A percentile compares a stretch with the other conserved stretches of the same genome.
phyloP scores from a whole-genome alignment of 257 asterid genomes.

The Nemophila menziesii region DNA sequence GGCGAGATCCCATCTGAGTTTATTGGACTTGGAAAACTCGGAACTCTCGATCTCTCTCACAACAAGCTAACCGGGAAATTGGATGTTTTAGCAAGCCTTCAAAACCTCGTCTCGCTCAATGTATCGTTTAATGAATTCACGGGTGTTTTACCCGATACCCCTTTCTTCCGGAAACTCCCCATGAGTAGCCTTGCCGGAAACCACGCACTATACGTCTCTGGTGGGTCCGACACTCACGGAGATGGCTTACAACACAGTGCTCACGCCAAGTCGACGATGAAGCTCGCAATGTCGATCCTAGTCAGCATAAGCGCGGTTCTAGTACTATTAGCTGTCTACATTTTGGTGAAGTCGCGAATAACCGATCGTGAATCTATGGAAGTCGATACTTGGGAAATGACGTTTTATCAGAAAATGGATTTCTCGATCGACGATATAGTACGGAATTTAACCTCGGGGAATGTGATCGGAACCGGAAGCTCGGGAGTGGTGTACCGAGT shows the following conservation, averaged over 20 bases:
- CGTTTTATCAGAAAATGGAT: constrained; percentile 75
- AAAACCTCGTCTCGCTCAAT: constrained; percentile 80
- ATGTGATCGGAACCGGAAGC: constrained; percentile 95
- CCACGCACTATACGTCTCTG: constrained; percentile 37
- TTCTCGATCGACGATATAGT: constrained; percentile 65
- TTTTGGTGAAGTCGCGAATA: constrained; percentile 33
- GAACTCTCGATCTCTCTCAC: constrained; percentile 75
- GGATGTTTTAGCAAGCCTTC: constrained; percentile 48
- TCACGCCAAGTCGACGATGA: constrained; percentile 42
- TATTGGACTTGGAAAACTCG: constrained; percentile 53
- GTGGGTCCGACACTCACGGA: constrained; percentile 46
- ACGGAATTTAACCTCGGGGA: constrained; percentile 55
- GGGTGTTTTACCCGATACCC: constrained; percentile 66
- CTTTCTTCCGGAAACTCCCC: constrained; percentile 76
- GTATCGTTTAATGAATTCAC: constrained; percentile 72
- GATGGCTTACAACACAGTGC: constrained; percentile 25
- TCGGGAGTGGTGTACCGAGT: constrained; percentile 90
- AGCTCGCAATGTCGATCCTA: constrained; percentile 79
- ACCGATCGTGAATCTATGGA: constrained; percentile 28
- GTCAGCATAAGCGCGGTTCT: constrained; percentile 64
- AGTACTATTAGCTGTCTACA: constrained; percentile 56
- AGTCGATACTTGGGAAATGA: constrained; percentile 67
- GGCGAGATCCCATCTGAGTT: constrained; percentile 77
- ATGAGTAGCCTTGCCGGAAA: constrained; percentile 57
- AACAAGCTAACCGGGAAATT: constrained; percentile 70